Conservation (phyloP, 495 filamentous ascomycete species). For the Pseudevernia furfuracea region DNA sequence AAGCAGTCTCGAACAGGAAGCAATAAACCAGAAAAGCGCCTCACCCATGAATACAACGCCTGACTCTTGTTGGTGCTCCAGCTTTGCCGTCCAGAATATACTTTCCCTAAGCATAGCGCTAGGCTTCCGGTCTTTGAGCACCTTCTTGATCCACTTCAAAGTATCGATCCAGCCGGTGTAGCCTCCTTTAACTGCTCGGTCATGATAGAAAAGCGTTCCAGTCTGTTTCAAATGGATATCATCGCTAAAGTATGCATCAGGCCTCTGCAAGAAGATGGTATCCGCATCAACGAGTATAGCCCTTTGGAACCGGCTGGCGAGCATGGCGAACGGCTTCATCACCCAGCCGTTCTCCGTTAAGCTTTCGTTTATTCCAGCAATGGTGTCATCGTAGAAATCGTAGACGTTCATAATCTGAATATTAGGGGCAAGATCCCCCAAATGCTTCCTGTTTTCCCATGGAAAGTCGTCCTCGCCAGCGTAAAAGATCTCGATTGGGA, state of each 20-base stretch:
- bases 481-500: slow-evolving; percentile 26
- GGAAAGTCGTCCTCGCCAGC: slow-evolving; percentile 24
- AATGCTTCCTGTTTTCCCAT: slow-evolving; percentile 7
- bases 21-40: no score
- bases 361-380: slow-evolving; percentile 5
- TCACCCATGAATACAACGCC: slow-evolving; percentile 15
- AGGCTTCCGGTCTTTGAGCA: slow-evolving; percentile 10
- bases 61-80: slow-evolving; percentile 11
- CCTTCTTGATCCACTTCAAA: not conserved
- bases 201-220: slow-evolving; percentile 29
- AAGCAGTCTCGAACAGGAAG: no score
- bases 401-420: slow-evolving; percentile 16
- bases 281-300: slow-evolving; percentile 33
- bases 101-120: slow-evolving; percentile 9
- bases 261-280: slow-evolving; percentile 22
- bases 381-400: slow-evolving; percentile 19
- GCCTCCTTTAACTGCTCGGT: slow-evolving; percentile 22
- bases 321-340: slow-evolving; percentile 32
- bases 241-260: slow-evolving; percentile 16
- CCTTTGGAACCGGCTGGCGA: slow-evolving; percentile 28
- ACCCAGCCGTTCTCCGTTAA: slow-evolving; percentile 22
- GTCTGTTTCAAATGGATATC: slow-evolving; percentile 22
- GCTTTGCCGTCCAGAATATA: slow-evolving; percentile 4
- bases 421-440: not conserved
- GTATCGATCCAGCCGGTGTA: slow-evolving; percentile 4